These are phyloP conservation scores for Pontederia paniculata DNA, from an alignment of 176 grass and related monocot genomes.

Conservation along the genomic window DNA sequence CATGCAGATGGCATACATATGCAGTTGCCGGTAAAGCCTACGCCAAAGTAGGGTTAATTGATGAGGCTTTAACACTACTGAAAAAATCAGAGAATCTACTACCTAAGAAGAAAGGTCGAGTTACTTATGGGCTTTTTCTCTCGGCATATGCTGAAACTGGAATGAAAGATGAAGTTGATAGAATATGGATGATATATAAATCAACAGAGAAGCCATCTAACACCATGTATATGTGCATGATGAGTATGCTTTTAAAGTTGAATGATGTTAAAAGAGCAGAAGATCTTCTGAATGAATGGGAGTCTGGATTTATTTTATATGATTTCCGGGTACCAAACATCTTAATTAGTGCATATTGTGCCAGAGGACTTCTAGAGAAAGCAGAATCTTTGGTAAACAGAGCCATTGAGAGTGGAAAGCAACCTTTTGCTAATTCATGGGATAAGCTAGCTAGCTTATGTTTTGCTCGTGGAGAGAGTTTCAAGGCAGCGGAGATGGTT, in stretches of 20 bases:
- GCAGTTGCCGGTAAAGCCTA: constrained; percentile 21
- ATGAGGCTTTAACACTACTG: constrained; percentile 21
- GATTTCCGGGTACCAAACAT: constrained; percentile 31
- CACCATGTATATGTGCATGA: constrained; percentile 44
- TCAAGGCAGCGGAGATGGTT: constrained; percentile 38
- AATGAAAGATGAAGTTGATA: constrained; percentile 24
- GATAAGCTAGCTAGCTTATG: constrained; percentile 38
- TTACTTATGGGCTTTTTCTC: constrained; percentile 35
- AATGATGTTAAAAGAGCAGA: constrained; percentile 35
- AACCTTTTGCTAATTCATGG: constrained; percentile 30
- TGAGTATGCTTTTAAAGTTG: constrained; percentile 33
- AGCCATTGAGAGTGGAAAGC: constrained; percentile 25
- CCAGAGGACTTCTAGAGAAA: constrained; percentile 35
- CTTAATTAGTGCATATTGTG: constrained; percentile 39
- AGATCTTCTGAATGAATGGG: constrained; percentile 38
- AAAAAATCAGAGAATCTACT: constrained; percentile 31
- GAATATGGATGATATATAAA: constrained; percentile 33
- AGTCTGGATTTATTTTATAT: constrained; percentile 2
- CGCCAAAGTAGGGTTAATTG: constrained; percentile 25
- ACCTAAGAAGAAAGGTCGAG: constrained; percentile 7
- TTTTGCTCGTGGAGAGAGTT: constrained; percentile 27
- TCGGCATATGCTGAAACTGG: constrained; percentile 25
- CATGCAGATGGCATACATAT: constrained; percentile 24
- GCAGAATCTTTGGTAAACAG: constrained; percentile 42
- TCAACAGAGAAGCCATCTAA: constrained; percentile 20